Conservation (phyloP, 805 yeast species). For the Barnettozyma sucrosica region DNA sequence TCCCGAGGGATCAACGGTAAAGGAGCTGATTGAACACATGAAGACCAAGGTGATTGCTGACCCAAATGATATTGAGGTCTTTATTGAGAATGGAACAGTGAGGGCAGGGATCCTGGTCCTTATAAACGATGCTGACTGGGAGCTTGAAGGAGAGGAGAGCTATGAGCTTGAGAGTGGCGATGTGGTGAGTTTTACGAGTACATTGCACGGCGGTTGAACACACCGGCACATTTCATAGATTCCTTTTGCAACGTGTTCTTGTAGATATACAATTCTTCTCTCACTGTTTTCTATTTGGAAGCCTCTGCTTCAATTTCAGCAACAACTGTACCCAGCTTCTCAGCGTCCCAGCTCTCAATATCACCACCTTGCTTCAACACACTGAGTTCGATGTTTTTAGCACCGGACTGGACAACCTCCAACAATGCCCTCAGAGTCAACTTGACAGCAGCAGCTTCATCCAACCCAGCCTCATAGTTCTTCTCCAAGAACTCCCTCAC, state of each 20-base stretch:
- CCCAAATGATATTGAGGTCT: conserved; percentile 61
- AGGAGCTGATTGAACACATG: conserved; percentile 53
- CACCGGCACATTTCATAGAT: not conserved
- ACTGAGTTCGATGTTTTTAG: conserved; percentile 90
- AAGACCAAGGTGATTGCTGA: conserved; percentile 50
- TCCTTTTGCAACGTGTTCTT: not conserved
- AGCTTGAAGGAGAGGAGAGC: conserved; percentile 80
- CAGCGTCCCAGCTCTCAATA: conserved; percentile 56
- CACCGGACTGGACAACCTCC: conserved; percentile 97
- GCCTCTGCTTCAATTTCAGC: conserved; percentile 84
- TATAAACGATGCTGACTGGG: conserved; percentile 96
- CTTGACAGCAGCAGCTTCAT: conserved; percentile 66
- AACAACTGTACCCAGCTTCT: conserved; percentile 69
- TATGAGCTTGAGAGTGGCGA: conserved; percentile 76
- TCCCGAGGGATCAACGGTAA: conserved; percentile 31
- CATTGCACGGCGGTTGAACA: conserved; percentile 84
- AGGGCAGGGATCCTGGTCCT: conserved; percentile 91
- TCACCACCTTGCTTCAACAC: conserved; percentile 68
- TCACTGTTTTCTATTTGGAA: conserved; percentile 11
- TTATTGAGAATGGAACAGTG: conserved; percentile 73
- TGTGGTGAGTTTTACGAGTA: conserved; percentile 79
- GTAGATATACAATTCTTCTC: not conserved
- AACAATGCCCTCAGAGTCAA: conserved; percentile 81
- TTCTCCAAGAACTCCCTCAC: conserved; percentile 94
- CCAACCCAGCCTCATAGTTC: conserved; percentile 58